phyloP scores from a whole-genome alignment of 1,284 basidiomycete species.

The Sanghuangporus sanghuang region DNA sequence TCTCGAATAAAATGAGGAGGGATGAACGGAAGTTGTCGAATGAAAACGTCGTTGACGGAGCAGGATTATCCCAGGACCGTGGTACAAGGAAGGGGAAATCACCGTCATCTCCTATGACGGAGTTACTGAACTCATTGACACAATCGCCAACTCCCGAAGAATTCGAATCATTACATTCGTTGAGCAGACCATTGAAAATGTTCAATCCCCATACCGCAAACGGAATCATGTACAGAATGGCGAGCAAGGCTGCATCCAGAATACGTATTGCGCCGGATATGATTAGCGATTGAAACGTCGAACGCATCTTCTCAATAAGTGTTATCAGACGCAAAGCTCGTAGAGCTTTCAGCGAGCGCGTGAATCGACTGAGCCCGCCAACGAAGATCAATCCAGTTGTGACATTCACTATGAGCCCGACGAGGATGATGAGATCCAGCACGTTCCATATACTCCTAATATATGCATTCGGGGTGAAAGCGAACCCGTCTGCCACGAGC shows the following conservation, averaged over 20 bases:
- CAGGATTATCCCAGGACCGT: slow-evolving; percentile 86
- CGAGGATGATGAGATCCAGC: slow-evolving; percentile 85
- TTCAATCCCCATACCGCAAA: slow-evolving; percentile 98
- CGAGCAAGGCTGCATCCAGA: slow-evolving; percentile 88
- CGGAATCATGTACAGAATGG: slow-evolving; percentile 93
- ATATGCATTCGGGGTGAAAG: slow-evolving; percentile 94
- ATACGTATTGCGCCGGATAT: slow-evolving; percentile 86
- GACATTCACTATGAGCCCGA: slow-evolving; percentile 80
- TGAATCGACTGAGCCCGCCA: slow-evolving; percentile 77
- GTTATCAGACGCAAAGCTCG: slow-evolving; percentile 90
- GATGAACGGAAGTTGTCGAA: slow-evolving; percentile 89
- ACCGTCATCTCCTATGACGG: slow-evolving; percentile 41
- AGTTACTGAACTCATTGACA: slow-evolving; percentile 68
- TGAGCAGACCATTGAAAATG: slow-evolving; percentile 86
- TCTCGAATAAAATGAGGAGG: slow-evolving; percentile 93
- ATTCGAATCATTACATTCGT: slow-evolving; percentile 75
- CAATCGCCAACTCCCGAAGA: slow-evolving; percentile 63
- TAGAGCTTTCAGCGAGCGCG: slow-evolving; percentile 85
- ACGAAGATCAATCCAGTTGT: slow-evolving; percentile 74
- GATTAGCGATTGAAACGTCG: slow-evolving; percentile 89
- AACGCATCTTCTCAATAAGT: slow-evolving; percentile 80
- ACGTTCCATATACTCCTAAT: slow-evolving; percentile 90
- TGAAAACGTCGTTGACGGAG: slow-evolving; percentile 79
- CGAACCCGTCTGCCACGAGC: slow-evolving; percentile 87
- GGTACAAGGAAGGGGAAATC: slow-evolving; percentile 73